phyloP scores from a whole-genome alignment of 768 basidiomycete genomes.

The Trametes coccinea region DNA sequence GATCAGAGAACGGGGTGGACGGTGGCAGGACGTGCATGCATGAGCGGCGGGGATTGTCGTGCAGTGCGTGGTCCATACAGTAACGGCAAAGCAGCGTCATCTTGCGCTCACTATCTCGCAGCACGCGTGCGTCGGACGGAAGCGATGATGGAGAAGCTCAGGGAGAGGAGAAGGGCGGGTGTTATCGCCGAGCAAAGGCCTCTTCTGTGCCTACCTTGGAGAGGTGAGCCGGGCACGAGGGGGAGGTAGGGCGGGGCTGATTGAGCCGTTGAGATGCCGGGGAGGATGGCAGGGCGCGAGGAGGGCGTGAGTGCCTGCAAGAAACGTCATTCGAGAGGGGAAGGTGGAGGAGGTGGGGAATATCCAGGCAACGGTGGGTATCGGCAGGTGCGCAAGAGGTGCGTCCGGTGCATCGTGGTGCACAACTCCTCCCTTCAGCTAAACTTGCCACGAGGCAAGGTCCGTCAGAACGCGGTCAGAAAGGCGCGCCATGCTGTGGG shows the following conservation, averaged over 20 bases:
- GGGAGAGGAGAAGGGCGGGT: not conserved
- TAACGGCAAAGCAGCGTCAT: not conserved
- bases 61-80: not conserved
- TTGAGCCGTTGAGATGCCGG: not conserved
- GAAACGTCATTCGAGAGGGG: constrained; percentile 1
- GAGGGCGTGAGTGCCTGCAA: not conserved
- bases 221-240: constrained; percentile 3
- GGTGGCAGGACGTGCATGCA: not conserved
- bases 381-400: too few relatives aligned
- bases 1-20: constrained; percentile 4
- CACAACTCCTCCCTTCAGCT: too few relatives aligned
- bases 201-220: not conserved
- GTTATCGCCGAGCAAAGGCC: not conserved
- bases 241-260: constrained; percentile 6
- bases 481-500: not conserved
- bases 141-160: not conserved
- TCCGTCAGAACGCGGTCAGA: not conserved
- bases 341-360: not conserved
- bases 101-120: too few relatives aligned
- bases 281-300: not conserved
- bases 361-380: not conserved
- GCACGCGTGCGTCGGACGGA: too few relatives aligned
- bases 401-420: too few relatives aligned
- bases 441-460: not conserved
- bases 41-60: not conserved